Evolutionary conservation across 2,329 filamentous ascomycete species (phyloP).

Genomic region (Fusarium tuaranense): DNA sequence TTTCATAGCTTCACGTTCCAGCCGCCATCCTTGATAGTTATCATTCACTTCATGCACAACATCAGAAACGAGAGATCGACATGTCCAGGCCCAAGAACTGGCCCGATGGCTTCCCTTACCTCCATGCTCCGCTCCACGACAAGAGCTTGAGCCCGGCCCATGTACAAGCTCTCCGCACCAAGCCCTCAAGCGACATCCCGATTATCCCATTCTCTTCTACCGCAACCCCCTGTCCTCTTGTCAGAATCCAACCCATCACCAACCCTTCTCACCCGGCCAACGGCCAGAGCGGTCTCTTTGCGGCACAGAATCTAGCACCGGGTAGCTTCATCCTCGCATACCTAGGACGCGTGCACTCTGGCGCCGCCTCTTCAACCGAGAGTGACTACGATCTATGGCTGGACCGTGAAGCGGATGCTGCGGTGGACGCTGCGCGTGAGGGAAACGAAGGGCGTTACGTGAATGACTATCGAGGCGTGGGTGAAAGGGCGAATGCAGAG

Average conservation of each 20-base stretch:
- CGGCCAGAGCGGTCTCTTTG: conserved; percentile 71
- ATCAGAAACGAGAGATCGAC: not conserved
- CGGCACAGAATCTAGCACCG: conserved; percentile 63
- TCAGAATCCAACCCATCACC: conserved; percentile 66
- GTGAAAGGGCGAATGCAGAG: conserved; percentile 66
- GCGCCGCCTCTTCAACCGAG: conserved; percentile 42
- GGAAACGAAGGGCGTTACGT: conserved; percentile 76
- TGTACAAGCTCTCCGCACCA: conserved; percentile 51
- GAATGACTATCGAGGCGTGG: conserved; percentile 74
- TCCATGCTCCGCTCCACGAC: conserved; percentile 62
- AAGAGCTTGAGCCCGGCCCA: conserved; percentile 58
- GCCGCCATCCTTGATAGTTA: not conserved
- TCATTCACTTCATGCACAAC: not conserved
- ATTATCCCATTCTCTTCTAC: conserved; percentile 47
- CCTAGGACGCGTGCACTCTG: conserved; percentile 67
- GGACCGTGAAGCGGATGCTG: conserved; percentile 66
- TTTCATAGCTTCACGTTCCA: not conserved
- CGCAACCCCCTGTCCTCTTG: conserved; percentile 59
- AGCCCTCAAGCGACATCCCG: conserved; percentile 38
- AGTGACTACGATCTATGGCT: conserved; percentile 75
- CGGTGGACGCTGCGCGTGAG: conserved; percentile 67
- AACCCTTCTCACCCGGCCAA: conserved; percentile 66
- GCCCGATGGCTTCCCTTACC: conserved; percentile 65
- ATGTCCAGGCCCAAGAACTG: conserved; percentile 67
- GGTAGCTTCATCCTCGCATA: conserved; percentile 72